Percentiles rank a stretch among this genome's conserved stretches.
phyloP scores from a whole-genome alignment of 2,329 filamentous ascomycete genomes.

The Aspergillus sp. region DNA sequence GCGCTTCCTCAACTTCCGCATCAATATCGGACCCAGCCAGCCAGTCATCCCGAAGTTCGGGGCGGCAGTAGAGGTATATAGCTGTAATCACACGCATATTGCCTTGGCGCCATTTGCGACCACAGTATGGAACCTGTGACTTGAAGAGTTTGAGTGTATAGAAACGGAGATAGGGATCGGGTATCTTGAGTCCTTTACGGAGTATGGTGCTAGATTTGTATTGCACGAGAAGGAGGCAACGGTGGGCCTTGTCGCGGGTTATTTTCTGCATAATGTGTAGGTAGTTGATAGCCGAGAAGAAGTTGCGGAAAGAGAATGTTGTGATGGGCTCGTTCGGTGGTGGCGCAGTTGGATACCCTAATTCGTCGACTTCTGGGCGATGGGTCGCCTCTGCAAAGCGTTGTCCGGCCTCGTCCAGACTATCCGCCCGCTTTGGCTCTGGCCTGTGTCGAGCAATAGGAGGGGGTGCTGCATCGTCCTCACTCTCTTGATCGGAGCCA shows the following conservation, averaged over 20 bases:
- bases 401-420: conserved; percentile 25
- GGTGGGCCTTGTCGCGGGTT: conserved; percentile 91
- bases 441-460: conserved; percentile 67
- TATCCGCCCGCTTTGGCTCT: conserved; percentile 28
- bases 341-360: conserved; percentile 73
- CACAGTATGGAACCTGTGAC: conserved; percentile 96
- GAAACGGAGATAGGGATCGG: conserved; percentile 80
- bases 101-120: conserved; percentile 93
- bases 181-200: conserved; percentile 86
- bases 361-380: conserved; percentile 72
- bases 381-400: conserved; percentile 30
- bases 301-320: conserved; percentile 87
- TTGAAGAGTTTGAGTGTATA: conserved; percentile 99
- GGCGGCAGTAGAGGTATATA: conserved; percentile 89
- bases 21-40: conserved; percentile 86
- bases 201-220: conserved; percentile 95
- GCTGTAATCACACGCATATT: conserved; percentile 99
- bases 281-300: conserved; percentile 94
- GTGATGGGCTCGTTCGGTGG: conserved; percentile 73
- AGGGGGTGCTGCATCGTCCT: conserved; percentile 78
- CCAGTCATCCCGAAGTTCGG: conserved; percentile 94
- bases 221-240: conserved; percentile 87
- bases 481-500: conserved; percentile 44
- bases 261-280: conserved; percentile 96
- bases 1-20: conserved; percentile 85